phyloP scores from a whole-genome alignment of 805 yeast genomes.

The Yarrowia bubula region DNA sequence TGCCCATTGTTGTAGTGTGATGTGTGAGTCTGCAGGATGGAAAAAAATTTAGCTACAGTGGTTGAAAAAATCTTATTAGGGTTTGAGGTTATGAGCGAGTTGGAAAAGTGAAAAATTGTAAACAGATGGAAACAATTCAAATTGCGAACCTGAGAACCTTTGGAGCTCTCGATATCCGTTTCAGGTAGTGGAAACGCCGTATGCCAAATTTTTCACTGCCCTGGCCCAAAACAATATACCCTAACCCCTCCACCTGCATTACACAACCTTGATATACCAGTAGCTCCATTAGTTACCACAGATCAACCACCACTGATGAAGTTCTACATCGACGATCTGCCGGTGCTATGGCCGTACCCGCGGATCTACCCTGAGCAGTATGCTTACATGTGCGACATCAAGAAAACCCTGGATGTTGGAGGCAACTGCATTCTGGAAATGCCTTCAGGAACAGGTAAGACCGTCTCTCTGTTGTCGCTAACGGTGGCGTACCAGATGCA shows the following conservation, averaged over 20 bases:
- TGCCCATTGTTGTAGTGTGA: slow-evolving; percentile 31
- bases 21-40: slow-evolving; percentile 20
- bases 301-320: slow-evolving; percentile 46
- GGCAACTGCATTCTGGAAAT: slow-evolving; percentile 95
- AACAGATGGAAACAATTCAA: too few relatives aligned
- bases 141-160: background rate
- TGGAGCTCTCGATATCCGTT: background rate
- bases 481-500: slow-evolving; percentile 93
- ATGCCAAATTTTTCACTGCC: background rate
- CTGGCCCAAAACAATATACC: background rate
- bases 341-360: slow-evolving; percentile 94
- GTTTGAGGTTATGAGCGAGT: slow-evolving; percentile 7
- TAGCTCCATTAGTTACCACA: background rate
- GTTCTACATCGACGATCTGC: slow-evolving; percentile 92
- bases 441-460: slow-evolving; percentile 99
- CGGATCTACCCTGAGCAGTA: slow-evolving; percentile 97
- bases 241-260: background rate
- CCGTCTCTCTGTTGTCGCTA: slow-evolving; percentile 83
- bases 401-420: slow-evolving; percentile 89
- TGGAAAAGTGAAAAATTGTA: background rate
- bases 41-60: slow-evolving; percentile 18
- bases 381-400: slow-evolving; percentile 95
- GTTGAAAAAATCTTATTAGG: slow-evolving; percentile 11
- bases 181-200: background rate
- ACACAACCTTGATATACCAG: slow-evolving; percentile 13